Evolutionary conservation across 176 grass and related monocot species (phyloP).

Genomic region (Typha latifolia): DNA sequence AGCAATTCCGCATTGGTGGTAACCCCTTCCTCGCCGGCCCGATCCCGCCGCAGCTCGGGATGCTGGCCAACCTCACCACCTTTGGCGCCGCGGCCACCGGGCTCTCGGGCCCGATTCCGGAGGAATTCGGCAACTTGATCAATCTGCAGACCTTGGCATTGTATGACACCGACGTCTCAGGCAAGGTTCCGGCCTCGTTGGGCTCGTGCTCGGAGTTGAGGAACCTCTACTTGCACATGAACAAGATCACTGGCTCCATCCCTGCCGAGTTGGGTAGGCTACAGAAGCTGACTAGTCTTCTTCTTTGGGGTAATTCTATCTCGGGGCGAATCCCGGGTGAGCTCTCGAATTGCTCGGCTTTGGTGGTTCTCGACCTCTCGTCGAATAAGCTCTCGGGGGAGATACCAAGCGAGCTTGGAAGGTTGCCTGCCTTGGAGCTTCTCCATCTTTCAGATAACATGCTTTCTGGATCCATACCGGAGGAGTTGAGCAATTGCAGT

Average conservation of each 20-base stretch:
- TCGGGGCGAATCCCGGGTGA: conserved; percentile 50
- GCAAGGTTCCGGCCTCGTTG: conserved; percentile 47
- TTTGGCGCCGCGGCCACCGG: conserved; percentile 80
- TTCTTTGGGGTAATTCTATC: conserved; percentile 71
- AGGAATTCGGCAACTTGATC: conserved; percentile 62
- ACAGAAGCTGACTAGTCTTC: conserved; percentile 78
- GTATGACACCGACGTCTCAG: conserved; percentile 74
- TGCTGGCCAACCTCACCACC: conserved; percentile 79
- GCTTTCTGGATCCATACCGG: conserved; percentile 49
- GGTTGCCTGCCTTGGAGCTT: conserved; percentile 52
- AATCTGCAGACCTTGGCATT: conserved; percentile 75
- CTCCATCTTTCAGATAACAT: conserved; percentile 78
- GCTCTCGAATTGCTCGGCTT: conserved; percentile 57
- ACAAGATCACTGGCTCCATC: conserved; percentile 61
- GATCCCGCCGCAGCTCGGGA: conserved; percentile 55
- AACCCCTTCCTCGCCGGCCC: conserved; percentile 52
- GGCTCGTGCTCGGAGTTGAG: conserved; percentile 66
- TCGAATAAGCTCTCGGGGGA: conserved; percentile 59
- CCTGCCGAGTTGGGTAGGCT: conserved; percentile 58
- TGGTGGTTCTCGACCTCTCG: conserved; percentile 74
- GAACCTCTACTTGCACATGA: conserved; percentile 84
- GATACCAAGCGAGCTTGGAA: conserved; percentile 49
- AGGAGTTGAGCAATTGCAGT: conserved; percentile 58
- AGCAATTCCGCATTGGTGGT: conserved; percentile 77
- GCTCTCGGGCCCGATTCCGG: conserved; percentile 67